Evolutionary conservation across 495 filamentous ascomycete genomes (phyloP).

Genomic region (Chaetomium fimeti): DNA sequence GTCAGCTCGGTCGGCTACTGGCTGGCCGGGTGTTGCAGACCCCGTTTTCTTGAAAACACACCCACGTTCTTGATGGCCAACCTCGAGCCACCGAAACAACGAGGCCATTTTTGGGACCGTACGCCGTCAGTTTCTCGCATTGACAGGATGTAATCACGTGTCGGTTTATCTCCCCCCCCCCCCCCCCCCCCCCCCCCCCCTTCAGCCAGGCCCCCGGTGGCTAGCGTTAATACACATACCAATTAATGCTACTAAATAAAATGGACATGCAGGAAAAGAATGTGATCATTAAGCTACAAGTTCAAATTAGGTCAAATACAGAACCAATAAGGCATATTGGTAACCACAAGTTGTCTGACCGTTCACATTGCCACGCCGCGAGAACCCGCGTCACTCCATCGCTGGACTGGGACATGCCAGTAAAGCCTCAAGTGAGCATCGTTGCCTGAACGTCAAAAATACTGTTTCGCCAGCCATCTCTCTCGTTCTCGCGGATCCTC

Average conservation of each 20-base stretch:
- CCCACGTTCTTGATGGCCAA: background rate
- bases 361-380: background rate
- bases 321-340: too few species aligned
- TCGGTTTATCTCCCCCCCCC: background rate
- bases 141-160: constrained; percentile 11
- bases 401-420: too few species aligned
- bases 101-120: background rate
- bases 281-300: too few species aligned
- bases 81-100: background rate
- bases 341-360: too few species aligned
- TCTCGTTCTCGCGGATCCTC: constrained; percentile 56
- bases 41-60: background rate
- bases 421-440: constrained; percentile 15
- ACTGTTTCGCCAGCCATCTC: constrained; percentile 80
- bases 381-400: background rate
- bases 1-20: background rate
- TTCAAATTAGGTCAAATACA: too few species aligned
- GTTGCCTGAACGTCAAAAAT: constrained; percentile 69
- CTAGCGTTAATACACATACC: too few species aligned
- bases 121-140: background rate
- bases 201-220: background rate
- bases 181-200: too few species aligned
- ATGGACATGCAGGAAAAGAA: background rate
- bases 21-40: background rate
- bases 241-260: too few species aligned